phyloP scores from a whole-genome alignment of 306 rosid genomes.

The Albizia julibrissin region DNA sequence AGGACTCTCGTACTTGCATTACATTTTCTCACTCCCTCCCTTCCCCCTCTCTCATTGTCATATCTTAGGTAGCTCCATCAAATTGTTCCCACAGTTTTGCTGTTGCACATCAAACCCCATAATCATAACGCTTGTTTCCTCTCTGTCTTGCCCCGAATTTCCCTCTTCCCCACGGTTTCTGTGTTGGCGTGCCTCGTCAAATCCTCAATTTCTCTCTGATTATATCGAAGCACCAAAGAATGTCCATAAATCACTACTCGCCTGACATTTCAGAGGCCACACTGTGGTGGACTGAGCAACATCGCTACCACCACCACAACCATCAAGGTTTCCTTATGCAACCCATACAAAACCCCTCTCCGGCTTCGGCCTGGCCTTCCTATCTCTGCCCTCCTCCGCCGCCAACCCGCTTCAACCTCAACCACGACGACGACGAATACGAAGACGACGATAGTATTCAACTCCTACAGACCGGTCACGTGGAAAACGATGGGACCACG shows the following conservation, averaged over 20 bases:
- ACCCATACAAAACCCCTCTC: neutral
- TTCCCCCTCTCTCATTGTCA: constrained; percentile 50
- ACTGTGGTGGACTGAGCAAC: constrained; percentile 49
- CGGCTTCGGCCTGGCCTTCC: constrained; percentile 29
- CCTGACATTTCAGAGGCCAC: constrained; percentile 52
- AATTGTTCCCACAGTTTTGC: constrained; percentile 62
- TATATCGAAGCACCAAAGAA: neutral
- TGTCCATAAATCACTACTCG: constrained; percentile 62
- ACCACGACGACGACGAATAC: constrained; percentile 34
- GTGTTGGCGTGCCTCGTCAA: constrained; percentile 5
- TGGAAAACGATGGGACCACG: neutral
- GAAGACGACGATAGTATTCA: constrained; percentile 19
- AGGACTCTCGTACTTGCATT: constrained; percentile 44
- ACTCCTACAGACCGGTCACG: neutral
- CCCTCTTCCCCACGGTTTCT: constrained; percentile 6
- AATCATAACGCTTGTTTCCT: constrained; percentile 53
- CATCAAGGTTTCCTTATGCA: constrained; percentile 6
- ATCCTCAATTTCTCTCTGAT: constrained; percentile 11
- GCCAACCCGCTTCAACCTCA: constrained; percentile 36
- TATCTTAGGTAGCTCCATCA: constrained; percentile 52
- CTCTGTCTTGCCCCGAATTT: constrained; percentile 7
- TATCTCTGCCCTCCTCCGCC: constrained; percentile 24
- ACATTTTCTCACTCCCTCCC: neutral
- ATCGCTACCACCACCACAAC: neutral
- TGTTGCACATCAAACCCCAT: constrained; percentile 59